Evolutionary conservation across 768 basidiomycete genomes (phyloP).

Genomic region (Terana coerulea): DNA sequence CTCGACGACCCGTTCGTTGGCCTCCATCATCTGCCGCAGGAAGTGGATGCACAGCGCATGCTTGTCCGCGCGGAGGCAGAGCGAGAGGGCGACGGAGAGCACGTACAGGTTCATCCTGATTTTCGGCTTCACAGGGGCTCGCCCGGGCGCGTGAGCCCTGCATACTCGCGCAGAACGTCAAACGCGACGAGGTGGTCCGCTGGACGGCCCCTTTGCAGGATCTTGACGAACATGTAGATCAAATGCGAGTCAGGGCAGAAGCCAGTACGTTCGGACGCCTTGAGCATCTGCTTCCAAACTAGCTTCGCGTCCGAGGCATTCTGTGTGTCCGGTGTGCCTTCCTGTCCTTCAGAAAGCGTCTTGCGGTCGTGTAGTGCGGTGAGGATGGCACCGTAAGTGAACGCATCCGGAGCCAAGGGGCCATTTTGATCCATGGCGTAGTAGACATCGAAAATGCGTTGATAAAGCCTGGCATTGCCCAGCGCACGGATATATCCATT

Average conservation of each 20-base stretch:
- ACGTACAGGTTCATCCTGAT: conserved; percentile 44
- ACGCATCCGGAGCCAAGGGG: conserved; percentile 53
- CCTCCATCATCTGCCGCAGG: conserved; percentile 54
- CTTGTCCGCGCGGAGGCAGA: conserved; percentile 50
- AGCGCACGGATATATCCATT: conserved; percentile 66
- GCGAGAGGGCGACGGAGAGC: conserved; percentile 49
- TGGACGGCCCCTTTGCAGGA: conserved; percentile 51
- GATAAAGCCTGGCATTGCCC: conserved; percentile 52
- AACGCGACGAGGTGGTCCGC: conserved; percentile 66
- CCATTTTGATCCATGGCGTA: conserved; percentile 63
- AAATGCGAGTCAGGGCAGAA: conserved; percentile 53
- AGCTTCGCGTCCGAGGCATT: conserved; percentile 65
- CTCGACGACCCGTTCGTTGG: conserved; percentile 40
- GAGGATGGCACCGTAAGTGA: conserved; percentile 66
- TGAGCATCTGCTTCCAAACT: conserved; percentile 65
- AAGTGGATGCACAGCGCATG: conserved; percentile 50
- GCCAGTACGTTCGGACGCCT: conserved; percentile 41
- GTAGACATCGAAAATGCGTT: conserved; percentile 75
- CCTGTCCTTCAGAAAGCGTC: conserved; percentile 15
- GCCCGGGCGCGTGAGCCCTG: conserved; percentile 54
- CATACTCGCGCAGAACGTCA: conserved; percentile 56
- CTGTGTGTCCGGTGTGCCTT: conserved; percentile 29
- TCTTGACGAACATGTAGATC: conserved; percentile 48
- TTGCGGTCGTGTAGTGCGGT: conserved; percentile 37
- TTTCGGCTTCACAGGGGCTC: conserved; percentile 31